These are phyloP conservation scores for Adansonia digitata DNA, from an alignment of 345 rosid species.

Conservation along the genomic window DNA sequence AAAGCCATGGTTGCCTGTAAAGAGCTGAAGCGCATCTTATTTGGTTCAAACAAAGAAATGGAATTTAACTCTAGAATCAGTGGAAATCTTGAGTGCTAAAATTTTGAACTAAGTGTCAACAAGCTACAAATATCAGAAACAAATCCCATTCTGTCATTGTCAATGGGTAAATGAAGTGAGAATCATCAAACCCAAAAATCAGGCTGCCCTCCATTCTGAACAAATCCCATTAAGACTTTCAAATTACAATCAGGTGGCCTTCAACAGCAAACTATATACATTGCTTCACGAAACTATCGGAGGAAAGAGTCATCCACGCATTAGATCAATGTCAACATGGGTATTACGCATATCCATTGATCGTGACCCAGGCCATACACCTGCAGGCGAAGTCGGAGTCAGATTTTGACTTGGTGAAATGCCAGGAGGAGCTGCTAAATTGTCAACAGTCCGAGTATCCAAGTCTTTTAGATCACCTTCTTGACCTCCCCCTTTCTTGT, in stretches of 20 bases:
- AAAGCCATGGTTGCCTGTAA: background rate
- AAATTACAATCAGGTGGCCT: conserved; percentile 25
- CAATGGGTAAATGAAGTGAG: conserved; percentile 22
- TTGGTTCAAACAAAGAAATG: background rate
- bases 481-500: conserved; percentile 56
- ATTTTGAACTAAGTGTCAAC: conserved; percentile 11
- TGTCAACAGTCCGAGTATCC: conserved; percentile 38
- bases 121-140: conserved; percentile 30
- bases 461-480: conserved; percentile 32
- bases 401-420: conserved; percentile 55
- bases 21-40: background rate
- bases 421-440: conserved; percentile 25
- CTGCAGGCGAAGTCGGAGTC: conserved; percentile 44
- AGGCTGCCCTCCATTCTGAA: conserved; percentile 17
- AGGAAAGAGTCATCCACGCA: conserved; percentile 58
- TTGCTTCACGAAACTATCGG: conserved; percentile 15
- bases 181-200: conserved; percentile 22
- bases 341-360: conserved; percentile 61
- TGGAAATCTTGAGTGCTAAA: conserved; percentile 12
- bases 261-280: conserved; percentile 35
- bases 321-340: conserved; percentile 82
- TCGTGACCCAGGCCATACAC: conserved; percentile 74
- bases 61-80: background rate
- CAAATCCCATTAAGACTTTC: conserved; percentile 10
- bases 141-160: conserved; percentile 17